These are phyloP conservation scores for Solanum ossicruentum DNA, from an alignment of 257 asterid species.

Conservation along the genomic window DNA sequence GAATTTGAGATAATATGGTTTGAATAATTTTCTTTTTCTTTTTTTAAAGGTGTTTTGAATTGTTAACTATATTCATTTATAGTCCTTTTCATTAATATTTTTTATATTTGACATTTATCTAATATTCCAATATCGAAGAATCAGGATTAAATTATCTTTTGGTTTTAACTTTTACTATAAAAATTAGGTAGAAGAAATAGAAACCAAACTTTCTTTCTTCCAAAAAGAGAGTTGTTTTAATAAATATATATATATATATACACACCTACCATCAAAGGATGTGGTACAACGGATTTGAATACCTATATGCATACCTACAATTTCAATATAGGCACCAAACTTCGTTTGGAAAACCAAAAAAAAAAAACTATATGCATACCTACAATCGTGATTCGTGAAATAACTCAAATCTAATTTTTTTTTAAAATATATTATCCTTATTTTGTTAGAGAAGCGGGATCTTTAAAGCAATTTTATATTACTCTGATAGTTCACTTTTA, in stretches of 20 bases:
- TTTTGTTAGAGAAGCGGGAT: background rate
- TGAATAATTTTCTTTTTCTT: too few species aligned
- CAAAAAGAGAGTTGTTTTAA: background rate
- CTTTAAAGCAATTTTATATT: background rate
- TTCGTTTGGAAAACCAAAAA: too few species aligned
- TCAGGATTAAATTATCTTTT: background rate
- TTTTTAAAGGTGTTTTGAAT: too few species aligned
- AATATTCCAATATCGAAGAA: background rate
- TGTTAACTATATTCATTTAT: too few species aligned
- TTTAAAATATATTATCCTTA: too few species aligned
- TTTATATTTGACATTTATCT: background rate
- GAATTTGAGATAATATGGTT: background rate
- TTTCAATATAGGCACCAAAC: too few species aligned
- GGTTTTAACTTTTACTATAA: background rate
- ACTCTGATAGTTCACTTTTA: too few species aligned
- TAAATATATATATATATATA: background rate
- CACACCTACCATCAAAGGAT: too few species aligned
- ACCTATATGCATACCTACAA: too few species aligned
- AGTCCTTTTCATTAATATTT: too few species aligned
- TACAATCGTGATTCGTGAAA: background rate
- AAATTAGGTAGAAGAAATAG: background rate
- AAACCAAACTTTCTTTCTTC: background rate
- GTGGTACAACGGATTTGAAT: too few species aligned
- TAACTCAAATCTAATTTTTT: too few species aligned
- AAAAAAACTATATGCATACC: background rate